These are phyloP conservation scores for Begonia peltatifolia DNA, from an alignment of 306 rosid species.

Conservation along the genomic window DNA sequence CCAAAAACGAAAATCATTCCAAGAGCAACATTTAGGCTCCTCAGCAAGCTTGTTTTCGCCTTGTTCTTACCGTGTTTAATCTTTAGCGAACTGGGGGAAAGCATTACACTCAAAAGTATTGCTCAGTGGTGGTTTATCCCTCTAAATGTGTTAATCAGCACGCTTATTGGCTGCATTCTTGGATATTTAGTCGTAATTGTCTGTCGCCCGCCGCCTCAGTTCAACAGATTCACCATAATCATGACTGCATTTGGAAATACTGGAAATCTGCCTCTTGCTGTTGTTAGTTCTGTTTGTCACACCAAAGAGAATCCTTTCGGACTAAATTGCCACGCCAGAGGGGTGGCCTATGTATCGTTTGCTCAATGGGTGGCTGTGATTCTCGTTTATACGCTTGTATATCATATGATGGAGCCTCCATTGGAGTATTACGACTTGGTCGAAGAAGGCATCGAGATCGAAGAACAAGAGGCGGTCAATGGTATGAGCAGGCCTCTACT, in stretches of 20 bases:
- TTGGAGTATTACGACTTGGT: slow-evolving; percentile 45
- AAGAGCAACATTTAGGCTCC: slow-evolving; percentile 46
- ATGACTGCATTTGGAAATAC: slow-evolving; percentile 76
- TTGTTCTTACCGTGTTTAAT: slow-evolving; percentile 77
- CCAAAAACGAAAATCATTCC: slow-evolving; percentile 61
- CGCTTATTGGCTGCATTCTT: slow-evolving; percentile 51
- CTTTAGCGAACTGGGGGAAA: slow-evolving; percentile 58
- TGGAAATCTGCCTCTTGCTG: slow-evolving; percentile 69
- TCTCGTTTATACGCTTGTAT: slow-evolving; percentile 75
- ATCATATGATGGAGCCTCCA: slow-evolving; percentile 96
- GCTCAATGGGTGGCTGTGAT: slow-evolving; percentile 75
- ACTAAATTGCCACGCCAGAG: slow-evolving; percentile 30
- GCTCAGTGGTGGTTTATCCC: slow-evolving; percentile 80
- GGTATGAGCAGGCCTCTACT: slow-evolving; percentile 62
- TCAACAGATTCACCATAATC: slow-evolving; percentile 50
- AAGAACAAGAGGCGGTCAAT: slow-evolving; percentile 18
- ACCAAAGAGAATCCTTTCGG: slow-evolving; percentile 50
- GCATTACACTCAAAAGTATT: slow-evolving; percentile 36
- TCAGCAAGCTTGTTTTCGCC: slow-evolving; percentile 71
- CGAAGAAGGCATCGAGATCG: slow-evolving; percentile 38
- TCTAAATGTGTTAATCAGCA: slow-evolving; percentile 69
- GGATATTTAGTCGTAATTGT: slow-evolving; percentile 50
- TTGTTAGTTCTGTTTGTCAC: slow-evolving; percentile 63
- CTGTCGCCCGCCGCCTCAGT: slow-evolving; percentile 59
- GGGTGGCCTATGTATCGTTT: slow-evolving; percentile 67